Conservation (phyloP, 441 rosid genomes). For the Adansonia gregorii region DNA sequence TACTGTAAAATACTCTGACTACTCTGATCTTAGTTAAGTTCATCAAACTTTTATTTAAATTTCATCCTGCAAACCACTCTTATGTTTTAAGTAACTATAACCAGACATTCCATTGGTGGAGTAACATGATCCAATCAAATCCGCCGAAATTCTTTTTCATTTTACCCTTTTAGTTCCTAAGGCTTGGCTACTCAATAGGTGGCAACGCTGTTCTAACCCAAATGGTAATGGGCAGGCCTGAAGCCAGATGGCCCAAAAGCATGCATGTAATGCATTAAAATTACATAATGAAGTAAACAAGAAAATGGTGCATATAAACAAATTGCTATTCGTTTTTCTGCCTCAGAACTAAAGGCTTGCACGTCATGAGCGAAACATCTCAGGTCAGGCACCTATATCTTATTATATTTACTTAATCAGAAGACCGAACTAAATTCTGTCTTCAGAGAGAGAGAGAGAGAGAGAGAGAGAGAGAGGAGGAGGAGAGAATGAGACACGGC, state of each 20-base stretch:
- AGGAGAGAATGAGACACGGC: neutral
- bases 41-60: constrained; percentile 1
- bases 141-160: neutral
- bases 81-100: neutral
- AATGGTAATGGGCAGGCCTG: neutral
- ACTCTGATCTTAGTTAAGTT: neutral
- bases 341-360: neutral
- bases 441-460: neutral
- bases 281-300: neutral
- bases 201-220: neutral
- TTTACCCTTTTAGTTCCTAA: neutral
- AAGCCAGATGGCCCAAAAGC: neutral
- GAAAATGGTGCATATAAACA: neutral
- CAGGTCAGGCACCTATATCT: neutral
- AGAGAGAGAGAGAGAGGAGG: neutral
- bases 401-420: neutral
- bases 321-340: neutral
- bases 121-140: neutral
- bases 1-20: neutral
- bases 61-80: neutral
- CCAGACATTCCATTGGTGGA: neutral
- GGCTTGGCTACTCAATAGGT: neutral
- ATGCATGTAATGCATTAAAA: neutral
- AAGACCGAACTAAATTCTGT: neutral
- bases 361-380: neutral